Percentiles rank a stretch among this genome's conserved stretches.
These are phyloP conservation scores for Auricularia cornea DNA, from an alignment of 768 basidiomycete genomes.

Conservation along the genomic window DNA sequence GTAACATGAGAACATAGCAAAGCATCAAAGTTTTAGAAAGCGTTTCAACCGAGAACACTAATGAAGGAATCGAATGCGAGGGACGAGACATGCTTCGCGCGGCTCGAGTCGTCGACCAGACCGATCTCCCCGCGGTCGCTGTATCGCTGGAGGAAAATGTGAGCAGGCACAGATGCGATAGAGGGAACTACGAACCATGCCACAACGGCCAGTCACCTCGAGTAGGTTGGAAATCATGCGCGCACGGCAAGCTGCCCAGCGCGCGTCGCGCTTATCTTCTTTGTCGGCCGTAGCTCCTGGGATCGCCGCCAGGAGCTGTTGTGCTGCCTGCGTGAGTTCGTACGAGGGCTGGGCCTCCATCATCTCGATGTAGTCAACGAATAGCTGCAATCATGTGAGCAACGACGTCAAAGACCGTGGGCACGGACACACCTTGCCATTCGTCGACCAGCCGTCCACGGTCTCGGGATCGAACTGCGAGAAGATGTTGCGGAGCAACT, in stretches of 20 bases:
- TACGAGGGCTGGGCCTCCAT: neutral
- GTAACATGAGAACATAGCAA: too few species aligned
- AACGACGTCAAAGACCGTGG: conserved; percentile 3
- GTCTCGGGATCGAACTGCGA: conserved; percentile 47
- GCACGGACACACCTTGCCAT: conserved; percentile 58
- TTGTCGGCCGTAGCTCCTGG: neutral
- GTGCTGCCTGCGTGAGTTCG: neutral
- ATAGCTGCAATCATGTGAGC: conserved; percentile 34
- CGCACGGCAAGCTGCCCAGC: conserved; percentile 2
- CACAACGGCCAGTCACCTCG: neutral
- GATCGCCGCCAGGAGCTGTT: neutral
- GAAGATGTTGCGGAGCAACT: conserved; percentile 63
- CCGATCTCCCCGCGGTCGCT: neutral
- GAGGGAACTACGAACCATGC: neutral
- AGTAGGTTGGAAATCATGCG: conserved; percentile 10
- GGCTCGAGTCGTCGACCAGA: neutral
- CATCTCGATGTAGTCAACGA: conserved; percentile 49
- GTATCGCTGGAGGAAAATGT: neutral
- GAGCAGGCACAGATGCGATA: neutral
- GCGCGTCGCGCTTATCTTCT: neutral
- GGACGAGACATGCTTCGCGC: neutral
- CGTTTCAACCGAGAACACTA: neutral
- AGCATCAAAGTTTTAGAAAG: too few species aligned
- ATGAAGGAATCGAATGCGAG: neutral
- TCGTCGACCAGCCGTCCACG: conserved; percentile 71